Conservation (phyloP, 2,329 filamentous ascomycete genomes). For the Cercospora sp. region DNA sequence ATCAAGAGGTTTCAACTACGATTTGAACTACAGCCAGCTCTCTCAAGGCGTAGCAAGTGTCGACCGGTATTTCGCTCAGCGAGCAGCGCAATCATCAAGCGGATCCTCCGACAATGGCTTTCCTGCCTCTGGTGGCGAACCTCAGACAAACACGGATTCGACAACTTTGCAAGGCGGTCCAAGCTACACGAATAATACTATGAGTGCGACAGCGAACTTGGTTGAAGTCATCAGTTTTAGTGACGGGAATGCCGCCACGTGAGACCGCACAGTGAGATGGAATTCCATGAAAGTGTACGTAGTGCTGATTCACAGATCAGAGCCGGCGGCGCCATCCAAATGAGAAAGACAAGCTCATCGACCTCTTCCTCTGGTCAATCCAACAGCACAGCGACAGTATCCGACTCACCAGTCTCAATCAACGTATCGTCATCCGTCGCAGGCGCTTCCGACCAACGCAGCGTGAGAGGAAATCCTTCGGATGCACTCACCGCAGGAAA, state of each 20-base stretch:
- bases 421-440: constrained; percentile 12
- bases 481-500: constrained; percentile 18
- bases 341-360: constrained; percentile 13
- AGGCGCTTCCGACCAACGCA: constrained; percentile 6
- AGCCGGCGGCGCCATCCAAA: constrained; percentile 20
- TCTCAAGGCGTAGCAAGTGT: constrained; percentile 11
- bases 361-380: constrained; percentile 17
- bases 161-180: constrained; percentile 15
- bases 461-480: constrained; percentile 7
- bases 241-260: constrained; percentile 19
- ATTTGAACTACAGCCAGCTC: constrained; percentile 18
- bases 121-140: constrained; percentile 5
- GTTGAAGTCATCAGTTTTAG: constrained; percentile 15
- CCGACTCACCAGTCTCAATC: constrained; percentile 8
- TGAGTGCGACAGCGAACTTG: constrained; percentile 13
- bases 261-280: background rate
- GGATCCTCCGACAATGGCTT: constrained; percentile 15
- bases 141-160: constrained; percentile 14
- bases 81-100: constrained; percentile 11
- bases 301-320: too few species aligned
- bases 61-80: constrained; percentile 15
- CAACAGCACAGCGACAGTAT: constrained; percentile 17
- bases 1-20: constrained; percentile 16
- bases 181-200: constrained; percentile 19
- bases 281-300: too few species aligned